Base-by-base conservation (phyloP, 1,139 yeast species). In the Suhomyces bokatorum region DNA sequence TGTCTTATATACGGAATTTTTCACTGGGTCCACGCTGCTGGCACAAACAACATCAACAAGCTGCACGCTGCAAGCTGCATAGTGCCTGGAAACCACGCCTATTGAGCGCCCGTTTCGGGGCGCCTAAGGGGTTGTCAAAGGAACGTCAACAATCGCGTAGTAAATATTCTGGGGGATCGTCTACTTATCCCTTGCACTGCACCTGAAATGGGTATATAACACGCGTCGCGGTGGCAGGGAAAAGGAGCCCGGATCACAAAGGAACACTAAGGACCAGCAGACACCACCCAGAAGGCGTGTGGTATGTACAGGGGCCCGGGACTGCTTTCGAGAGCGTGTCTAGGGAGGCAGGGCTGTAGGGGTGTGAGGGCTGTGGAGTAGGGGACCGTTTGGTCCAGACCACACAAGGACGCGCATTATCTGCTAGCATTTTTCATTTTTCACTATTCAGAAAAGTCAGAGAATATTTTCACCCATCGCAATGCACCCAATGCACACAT, bases 61-160 rank as follows among this genome's bases (percentile, higher is more conserved):
- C 37, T 36, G 17, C 17, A 17, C 3, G 42, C 40, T 36, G 17
- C 17, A 17, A 17, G 42, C 40, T 36, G 44, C 44, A 41, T 16
- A 41, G 44, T 41, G 39, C 44, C 44, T 41, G 44, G 39, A 22
- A 41, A 20, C 20, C 36, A 27, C 36, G 32, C 33, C 30, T 20
- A 26, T 17, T 16, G 10, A 14, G 33, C 42, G 28, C 32, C 41
- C 28, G 35, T 31, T 27, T 17, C 27, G 24, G 31, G 32, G 13
- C 37, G 44, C 40, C 37, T n/a, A n/a, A 41, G 44, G 40, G 40
- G 40, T 41, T 37, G 43, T 35, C 43, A 35, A 40, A 26, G 39
- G 43, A 35, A 34, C 39, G 17, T 39, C 37, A 32, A 32, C 39
- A 29, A 16, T 24, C 36, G 22, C 39, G 37, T 40, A 26, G 39